Percentiles rank a stretch among this genome's conserved stretches.
Evolutionary conservation across 768 basidiomycete genomes (phyloP).

Genomic region (Lyophyllum decastes): DNA sequence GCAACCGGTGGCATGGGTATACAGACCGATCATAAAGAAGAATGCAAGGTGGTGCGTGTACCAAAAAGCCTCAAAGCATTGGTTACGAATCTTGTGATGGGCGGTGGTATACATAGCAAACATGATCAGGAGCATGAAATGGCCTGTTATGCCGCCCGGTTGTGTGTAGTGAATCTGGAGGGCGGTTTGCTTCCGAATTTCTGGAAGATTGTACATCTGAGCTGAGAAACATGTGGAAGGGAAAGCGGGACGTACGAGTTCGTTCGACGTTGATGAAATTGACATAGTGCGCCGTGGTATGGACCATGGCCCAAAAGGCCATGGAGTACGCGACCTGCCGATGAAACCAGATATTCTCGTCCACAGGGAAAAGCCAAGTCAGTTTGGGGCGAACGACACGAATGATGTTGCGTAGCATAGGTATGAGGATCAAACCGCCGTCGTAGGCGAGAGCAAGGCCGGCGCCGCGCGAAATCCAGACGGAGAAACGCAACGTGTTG

Average conservation of each 20-base stretch:
- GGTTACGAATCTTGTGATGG: slow-evolving; percentile 82
- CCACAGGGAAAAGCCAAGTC: slow-evolving; percentile 84
- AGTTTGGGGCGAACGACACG: slow-evolving; percentile 80
- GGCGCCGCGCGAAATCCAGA: slow-evolving; percentile 90
- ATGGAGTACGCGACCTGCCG: slow-evolving; percentile 92
- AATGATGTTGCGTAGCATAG: slow-evolving; percentile 88
- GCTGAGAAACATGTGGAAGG: neutral
- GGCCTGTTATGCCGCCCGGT: slow-evolving; percentile 90
- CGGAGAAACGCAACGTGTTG: slow-evolving; percentile 79
- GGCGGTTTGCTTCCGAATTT: slow-evolving; percentile 78
- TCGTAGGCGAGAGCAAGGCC: slow-evolving; percentile 89
- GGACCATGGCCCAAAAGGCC: slow-evolving; percentile 91
- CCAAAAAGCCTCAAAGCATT: slow-evolving; percentile 97
- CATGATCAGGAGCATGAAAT: slow-evolving; percentile 95
- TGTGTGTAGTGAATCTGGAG: slow-evolving; percentile 87
- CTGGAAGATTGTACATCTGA: slow-evolving; percentile 35
- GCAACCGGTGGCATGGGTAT: slow-evolving; percentile 90
- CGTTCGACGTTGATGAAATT: slow-evolving; percentile 92
- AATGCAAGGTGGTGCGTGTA: slow-evolving; percentile 94
- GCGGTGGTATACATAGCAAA: slow-evolving; percentile 91
- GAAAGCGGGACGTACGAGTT: slow-evolving; percentile 57
- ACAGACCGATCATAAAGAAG: slow-evolving; percentile 92
- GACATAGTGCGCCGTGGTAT: slow-evolving; percentile 92
- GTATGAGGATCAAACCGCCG: slow-evolving; percentile 83
- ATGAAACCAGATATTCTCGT: slow-evolving; percentile 97